Base-by-base conservation (phyloP, 2,329 filamentous ascomycete species). In the Capronia coronata region DNA sequence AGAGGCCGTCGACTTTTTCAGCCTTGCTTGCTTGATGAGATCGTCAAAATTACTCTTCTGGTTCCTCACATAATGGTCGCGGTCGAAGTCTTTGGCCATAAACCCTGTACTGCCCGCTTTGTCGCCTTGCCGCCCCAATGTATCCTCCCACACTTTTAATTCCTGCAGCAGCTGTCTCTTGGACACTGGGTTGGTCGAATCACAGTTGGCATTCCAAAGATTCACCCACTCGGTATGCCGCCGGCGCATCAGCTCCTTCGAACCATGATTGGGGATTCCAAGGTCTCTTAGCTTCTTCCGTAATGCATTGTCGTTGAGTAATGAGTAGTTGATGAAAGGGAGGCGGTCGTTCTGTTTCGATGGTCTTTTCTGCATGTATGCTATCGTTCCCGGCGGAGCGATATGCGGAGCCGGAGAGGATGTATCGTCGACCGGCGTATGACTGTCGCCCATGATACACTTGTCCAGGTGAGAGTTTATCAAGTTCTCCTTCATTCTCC, bases 171-270 rank as follows among this genome's bases (percentile, higher is more conserved):
- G 67, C 49, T 93, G 83, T 5, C 70, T 63, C 56, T 86, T 87
- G 9, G 75, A 74, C 63, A 84, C 86, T 0, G 88, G 88, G 1
- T 73, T 72, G 29, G 78, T 78, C 1, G 90, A 85, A 67, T 98
- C 93, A 68, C 89, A 95, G 64, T 98, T 98, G 9, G 94, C 87
- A 66, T 98, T 98, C 85, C 88, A 96, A 14, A 98, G 71, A 30
- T 93, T 96, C 44, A 93, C 77, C 90, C 90, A 98, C 67, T 98
- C 93, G 19, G 80, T 87, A 62, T 97, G 90, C 14, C 94, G 79
- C 57, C 77, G 79, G 64, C 91, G 84, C 46, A 97, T 73, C 1
- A 90, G 73, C 39, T 76, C 71, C 39, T 84, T 84, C 0, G 76
- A 68, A 1, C 93, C 93, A 52, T 71, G 74, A 8, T 75, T 77